Base-by-base conservation (phyloP, 352 stramenopile genomes). In the Globisporangium emineosum region DNA sequence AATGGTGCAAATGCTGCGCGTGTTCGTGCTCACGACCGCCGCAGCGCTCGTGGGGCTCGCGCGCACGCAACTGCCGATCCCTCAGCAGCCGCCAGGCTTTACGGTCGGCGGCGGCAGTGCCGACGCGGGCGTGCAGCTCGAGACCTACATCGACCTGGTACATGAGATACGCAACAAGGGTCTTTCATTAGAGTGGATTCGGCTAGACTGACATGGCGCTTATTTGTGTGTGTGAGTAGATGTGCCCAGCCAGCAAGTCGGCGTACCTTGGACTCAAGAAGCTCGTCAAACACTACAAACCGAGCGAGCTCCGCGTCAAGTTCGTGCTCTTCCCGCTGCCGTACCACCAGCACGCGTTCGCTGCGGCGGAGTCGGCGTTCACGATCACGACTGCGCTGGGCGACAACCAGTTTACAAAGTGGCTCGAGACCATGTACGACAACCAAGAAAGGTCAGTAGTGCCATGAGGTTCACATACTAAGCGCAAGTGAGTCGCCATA, bases 131-230 rank as follows among this genome's bases (percentile, higher is more conserved):
- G 79, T 94, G 33, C 86, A 94, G 69, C 78, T 94, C 43, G 86
- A 94, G 71, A 86, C 82, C 10, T 94, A 88, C 63, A 77, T 94
- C 29, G 84, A 94, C 59, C 65, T 93, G 77, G 83, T 89, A 51
- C 6, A 30, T 30, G 9, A 29, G 2, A 6, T 2, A 3, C 12
- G 17, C 10, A 17, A 47, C 17, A 47, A n/a, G n/a, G n/a, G n/a
- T n/a, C n/a, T n/a, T n/a, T n/a, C 19, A 33, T 35, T 7, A n/a
- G 21, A 19, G 5, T 7, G 25, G 47, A 33, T 54, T 23, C 7
- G 15, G 7, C 1, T 33, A 15, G 9, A n/a, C 50, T 2, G 7
- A 40, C 21, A 6, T 27, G 8, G 42, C 12, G 6, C 43, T 27
- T 19, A 27, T 12, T 17, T 15, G 21, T 43, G 1, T 57, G 49